phyloP scores from a whole-genome alignment of 352 stramenopile genomes.

The Pythium rishiriense region DNA sequence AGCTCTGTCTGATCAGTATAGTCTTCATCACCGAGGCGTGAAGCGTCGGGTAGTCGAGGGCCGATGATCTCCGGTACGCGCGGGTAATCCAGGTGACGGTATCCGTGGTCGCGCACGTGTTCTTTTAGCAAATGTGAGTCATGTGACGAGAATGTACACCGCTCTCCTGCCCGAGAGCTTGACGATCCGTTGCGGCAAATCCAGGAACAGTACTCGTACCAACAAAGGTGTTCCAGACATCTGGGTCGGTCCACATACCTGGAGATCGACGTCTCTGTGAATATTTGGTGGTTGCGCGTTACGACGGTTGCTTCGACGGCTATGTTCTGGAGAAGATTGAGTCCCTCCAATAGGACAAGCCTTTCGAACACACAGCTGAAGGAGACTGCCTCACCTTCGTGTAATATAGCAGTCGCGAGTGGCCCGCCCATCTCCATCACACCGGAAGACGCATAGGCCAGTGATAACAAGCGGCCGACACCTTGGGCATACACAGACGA shows the following conservation, averaged over 20 bases:
- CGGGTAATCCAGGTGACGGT: conserved; percentile 10
- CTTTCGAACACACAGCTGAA: conserved; percentile 29
- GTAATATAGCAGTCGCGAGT: conserved; percentile 23
- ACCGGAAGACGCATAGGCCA: conserved; percentile 24
- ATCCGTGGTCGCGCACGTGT: conserved; percentile 9
- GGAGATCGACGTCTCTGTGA: conserved; percentile 21
- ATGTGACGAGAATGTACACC: too few relatives aligned
- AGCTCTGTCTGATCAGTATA: conserved; percentile 16
- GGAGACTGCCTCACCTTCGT: conserved; percentile 15
- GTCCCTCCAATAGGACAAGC: conserved; percentile 19
- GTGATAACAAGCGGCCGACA: conserved; percentile 16
- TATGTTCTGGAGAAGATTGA: conserved; percentile 20
- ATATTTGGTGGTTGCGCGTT: conserved; percentile 1
- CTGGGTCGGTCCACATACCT: conserved; percentile 14
- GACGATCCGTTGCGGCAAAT: not conserved
- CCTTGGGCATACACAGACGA: conserved; percentile 13
- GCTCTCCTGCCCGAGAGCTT: not conserved
- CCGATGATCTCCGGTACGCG: conserved; percentile 24
- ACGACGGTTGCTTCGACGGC: conserved; percentile 25
- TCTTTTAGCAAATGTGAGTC: too few relatives aligned
- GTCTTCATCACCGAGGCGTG: conserved; percentile 9
- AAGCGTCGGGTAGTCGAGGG: conserved; percentile 12
- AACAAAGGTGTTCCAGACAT: conserved; percentile 22
- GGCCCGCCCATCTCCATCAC: conserved; percentile 32
- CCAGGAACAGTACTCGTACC: conserved; percentile 32